Conservation (phyloP, 805 yeast species). For the Candida taoyuanica region DNA sequence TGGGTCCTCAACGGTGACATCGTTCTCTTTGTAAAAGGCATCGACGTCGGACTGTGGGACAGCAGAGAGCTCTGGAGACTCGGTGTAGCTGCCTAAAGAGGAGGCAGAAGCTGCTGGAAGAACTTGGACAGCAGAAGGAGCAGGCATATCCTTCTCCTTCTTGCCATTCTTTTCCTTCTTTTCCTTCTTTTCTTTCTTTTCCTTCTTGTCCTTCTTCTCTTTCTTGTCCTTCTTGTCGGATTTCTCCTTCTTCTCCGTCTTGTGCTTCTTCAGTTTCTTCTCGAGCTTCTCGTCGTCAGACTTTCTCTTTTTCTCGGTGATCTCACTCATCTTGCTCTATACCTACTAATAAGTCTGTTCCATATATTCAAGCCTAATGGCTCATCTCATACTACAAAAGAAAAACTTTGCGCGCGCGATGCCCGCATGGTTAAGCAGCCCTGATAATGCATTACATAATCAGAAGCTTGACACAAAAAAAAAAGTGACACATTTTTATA, state of each 20-base stretch:
- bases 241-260: constrained; percentile 27
- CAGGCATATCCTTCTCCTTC: constrained; percentile 28
- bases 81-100: constrained; percentile 27
- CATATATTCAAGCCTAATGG: too few species aligned
- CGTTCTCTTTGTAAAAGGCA: constrained; percentile 61
- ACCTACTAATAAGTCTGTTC: too few species aligned
- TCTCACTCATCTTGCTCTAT: constrained; percentile 9
- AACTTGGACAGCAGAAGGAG: constrained; percentile 11
- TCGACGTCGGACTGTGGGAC: constrained; percentile 54
- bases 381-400: constrained; percentile 8
- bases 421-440: constrained; percentile 7
- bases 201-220: constrained; percentile 19
- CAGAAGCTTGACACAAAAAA: not conserved
- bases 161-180: constrained; percentile 21
- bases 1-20: constrained; percentile 76
- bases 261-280: constrained; percentile 18
- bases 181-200: constrained; percentile 16
- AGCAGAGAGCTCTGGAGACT: constrained; percentile 35
- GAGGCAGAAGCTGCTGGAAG: constrained; percentile 7
- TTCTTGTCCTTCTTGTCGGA: constrained; percentile 38
- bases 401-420: constrained; percentile 9
- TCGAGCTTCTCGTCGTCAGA: constrained; percentile 17
- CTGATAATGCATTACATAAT: not conserved
- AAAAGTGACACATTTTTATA: too few species aligned
- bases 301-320: constrained; percentile 26